Percentiles rank a stretch among this genome's conserved stretches.
These are phyloP conservation scores for Fusarium multiceps DNA, from an alignment of 2,329 filamentous ascomycete genomes.

Conservation along the genomic window DNA sequence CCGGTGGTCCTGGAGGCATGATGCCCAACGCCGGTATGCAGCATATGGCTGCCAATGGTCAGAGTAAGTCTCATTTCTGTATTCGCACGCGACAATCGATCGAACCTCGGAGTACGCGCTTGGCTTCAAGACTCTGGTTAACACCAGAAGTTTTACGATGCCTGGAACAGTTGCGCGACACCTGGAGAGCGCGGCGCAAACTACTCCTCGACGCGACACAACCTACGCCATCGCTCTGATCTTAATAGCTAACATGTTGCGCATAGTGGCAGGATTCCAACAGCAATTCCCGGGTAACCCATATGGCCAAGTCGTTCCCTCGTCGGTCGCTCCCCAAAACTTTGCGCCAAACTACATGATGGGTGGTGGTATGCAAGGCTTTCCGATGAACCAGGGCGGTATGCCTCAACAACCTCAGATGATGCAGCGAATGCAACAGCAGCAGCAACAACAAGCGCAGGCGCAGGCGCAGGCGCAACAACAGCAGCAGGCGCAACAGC, in stretches of 20 bases:
- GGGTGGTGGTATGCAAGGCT: constrained; percentile 64
- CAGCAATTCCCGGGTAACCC: constrained; percentile 68
- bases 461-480: constrained; percentile 52
- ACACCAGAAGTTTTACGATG: not conserved
- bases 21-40: constrained; percentile 71
- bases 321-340: constrained; percentile 63
- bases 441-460: constrained; percentile 48
- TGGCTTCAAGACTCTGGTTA: not conserved
- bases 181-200: constrained; percentile 30
- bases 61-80: constrained; percentile 61
- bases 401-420: constrained; percentile 59
- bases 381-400: constrained; percentile 64
- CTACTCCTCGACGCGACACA: constrained; percentile 27
- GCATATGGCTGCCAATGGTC: constrained; percentile 69
- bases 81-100: constrained; percentile 37
- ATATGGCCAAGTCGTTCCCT: constrained; percentile 65
- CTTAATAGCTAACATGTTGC: constrained; percentile 28
- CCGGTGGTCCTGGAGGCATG: constrained; percentile 67
- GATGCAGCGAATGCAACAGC: constrained; percentile 42
- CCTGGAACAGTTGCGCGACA: not conserved
- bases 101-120: constrained; percentile 10
- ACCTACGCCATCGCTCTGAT: not conserved
- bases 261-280: constrained; percentile 66
- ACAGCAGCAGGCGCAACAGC: constrained; percentile 50
- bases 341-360: constrained; percentile 65